Base-by-base conservation (phyloP, 768 basidiomycete species). In the Pisolithus sp. region DNA sequence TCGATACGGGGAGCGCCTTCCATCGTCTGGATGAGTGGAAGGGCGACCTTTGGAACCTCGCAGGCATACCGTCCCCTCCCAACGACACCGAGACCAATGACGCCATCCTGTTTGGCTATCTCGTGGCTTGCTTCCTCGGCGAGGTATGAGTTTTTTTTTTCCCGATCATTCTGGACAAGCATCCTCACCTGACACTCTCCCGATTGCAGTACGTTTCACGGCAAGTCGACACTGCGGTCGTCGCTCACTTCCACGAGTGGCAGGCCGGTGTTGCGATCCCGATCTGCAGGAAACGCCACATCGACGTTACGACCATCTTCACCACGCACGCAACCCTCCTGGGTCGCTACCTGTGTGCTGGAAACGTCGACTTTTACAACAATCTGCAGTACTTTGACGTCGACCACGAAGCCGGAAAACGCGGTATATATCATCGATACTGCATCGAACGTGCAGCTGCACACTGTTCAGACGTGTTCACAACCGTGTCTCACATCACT, bases 201-300 rank as follows among this genome's bases (percentile, higher is more conserved):
- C 15, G 41, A 13, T 59, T 37, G 59, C 65, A 93, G 89, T 93
- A 91, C 63, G 84, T 90, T 38, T 64, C 87, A 24, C 83, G 82
- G 40, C 90, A 96, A 66, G 78, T 87, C 30, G 74, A 78, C 49
- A 89, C 83, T 5, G 93, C 94, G 17, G 90, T 98, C 60, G 79
- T 98, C 52, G 94, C 93, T 58, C 96, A 99, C 71, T 96, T 99
- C 76, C 96, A 99, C 69, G 96, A 99, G 71, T 99, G 96, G 96
- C 96, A 98, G 67, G 95, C 93, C 8, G 94, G 95, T 42, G 82
- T 96, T 43, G 92, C 94, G 23, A 96, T 97, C 51, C 86, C 92
- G 7, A 79, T 98, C 13, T 95, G 92, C 70, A 79, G 96, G 57
- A 98, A 96, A 72, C 81, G 96, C 48, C 94, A 96, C 66, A 86